Evolutionary conservation across 352 stramenopile species (phyloP).

Genomic region (Phytopythium ostracodes): DNA sequence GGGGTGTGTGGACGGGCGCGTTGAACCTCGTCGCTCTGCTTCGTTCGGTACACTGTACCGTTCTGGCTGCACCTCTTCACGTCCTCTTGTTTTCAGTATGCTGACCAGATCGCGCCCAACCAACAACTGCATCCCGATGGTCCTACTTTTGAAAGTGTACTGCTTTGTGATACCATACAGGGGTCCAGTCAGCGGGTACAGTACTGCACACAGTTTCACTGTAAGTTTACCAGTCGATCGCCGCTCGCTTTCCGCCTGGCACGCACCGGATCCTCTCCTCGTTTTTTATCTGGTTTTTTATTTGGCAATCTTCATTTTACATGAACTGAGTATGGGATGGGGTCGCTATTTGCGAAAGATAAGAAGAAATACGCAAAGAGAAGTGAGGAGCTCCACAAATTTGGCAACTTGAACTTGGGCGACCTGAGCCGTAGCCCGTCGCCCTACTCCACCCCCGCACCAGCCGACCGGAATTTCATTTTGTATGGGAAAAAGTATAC

Average conservation of each 20-base stretch:
- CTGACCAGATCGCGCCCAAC: background rate
- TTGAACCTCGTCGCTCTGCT: slow-evolving; percentile 15
- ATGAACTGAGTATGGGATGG: background rate
- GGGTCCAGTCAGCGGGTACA: background rate
- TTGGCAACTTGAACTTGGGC: slow-evolving; percentile 13
- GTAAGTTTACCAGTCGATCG: background rate
- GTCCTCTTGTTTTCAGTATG: background rate
- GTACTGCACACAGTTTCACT: slow-evolving; percentile 3
- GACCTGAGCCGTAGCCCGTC: background rate
- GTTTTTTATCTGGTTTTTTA: background rate
- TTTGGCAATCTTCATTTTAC: background rate
- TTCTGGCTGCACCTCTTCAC: background rate
- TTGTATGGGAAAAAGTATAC: background rate
- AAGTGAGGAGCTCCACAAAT: background rate
- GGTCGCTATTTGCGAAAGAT: background rate
- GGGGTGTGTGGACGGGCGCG: slow-evolving; percentile 14
- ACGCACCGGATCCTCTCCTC: background rate
- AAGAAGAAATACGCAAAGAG: background rate
- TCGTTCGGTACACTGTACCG: slow-evolving; percentile 14
- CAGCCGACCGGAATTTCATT: background rate
- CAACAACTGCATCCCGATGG: background rate
- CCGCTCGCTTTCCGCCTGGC: background rate
- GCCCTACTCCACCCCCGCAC: background rate
- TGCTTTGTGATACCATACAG: background rate
- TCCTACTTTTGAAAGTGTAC: background rate